Evolutionary conservation across 1,139 yeast species (phyloP), one percentile per base, ranked within the genome.

Genomic region (Yamadazyma conglobata): DNA sequence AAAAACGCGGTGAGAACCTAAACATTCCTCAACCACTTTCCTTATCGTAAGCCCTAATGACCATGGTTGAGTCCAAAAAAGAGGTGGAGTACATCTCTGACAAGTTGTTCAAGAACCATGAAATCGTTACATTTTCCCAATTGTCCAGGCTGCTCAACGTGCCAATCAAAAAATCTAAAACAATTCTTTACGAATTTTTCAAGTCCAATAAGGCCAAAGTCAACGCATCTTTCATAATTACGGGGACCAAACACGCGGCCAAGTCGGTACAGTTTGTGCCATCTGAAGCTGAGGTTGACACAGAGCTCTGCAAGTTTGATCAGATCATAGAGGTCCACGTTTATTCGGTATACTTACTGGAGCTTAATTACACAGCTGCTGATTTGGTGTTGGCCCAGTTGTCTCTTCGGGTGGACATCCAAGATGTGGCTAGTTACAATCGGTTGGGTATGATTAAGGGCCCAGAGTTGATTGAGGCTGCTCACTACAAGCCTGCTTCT

Each of bases 361-460:
- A 47, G 6, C 38, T 40, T 12, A 30, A 39, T 2, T 40, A 48
- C 15, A 35, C 55, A 11, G 31, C 38, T 4, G 40, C 36, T 10
- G 65, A 61, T 15, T 38, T 65, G 15, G 64, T 62, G 2, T 24
- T 58, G 24, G 56, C 54, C 24, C 69, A 60, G 37, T 37, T 48
- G 30, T 51, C 50, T 21, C 44, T 42, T 27, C 44, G 53, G 2
- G 35, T 55, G 8, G 44, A 45, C 15, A 39, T 43, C 12, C 37
- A 44, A 6, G 39, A 53, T 4, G 24, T 54, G 13, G 46, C 43
- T 3, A 37, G 36, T 8, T 58, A 54, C 34, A 47, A 51, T 37
- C 38, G 39, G 17, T 46, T 52, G 28, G 73, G 73, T 1, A 46
- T 63, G 37, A 57, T 64, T 3, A 41, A 47, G 23, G 72, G 71